These are phyloP conservation scores for Colletotrichum nymphaeae DNA, from an alignment of 2,329 filamentous ascomycete species.

Conservation along the genomic window DNA sequence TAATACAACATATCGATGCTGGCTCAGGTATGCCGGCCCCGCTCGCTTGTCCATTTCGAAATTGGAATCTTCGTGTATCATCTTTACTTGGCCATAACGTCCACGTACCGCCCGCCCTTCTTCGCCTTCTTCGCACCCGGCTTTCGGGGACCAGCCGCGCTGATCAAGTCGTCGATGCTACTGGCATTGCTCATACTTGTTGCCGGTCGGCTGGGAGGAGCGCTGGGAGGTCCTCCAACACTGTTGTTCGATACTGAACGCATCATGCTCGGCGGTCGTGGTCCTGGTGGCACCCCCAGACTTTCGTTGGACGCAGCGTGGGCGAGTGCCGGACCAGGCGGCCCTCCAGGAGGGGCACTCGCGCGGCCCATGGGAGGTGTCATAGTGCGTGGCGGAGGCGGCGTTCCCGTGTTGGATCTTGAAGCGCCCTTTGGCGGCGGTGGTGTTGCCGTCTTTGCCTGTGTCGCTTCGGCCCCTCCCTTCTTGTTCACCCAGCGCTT, in stretches of 20 bases:
- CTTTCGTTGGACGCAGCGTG: constrained; percentile 47
- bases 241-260: constrained; percentile 62
- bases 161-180: constrained; percentile 92
- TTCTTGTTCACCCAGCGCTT: constrained; percentile 99
- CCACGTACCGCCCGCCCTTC: constrained; percentile 90
- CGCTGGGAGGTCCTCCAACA: constrained; percentile 50
- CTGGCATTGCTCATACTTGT: constrained; percentile 93
- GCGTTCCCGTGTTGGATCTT: constrained; percentile 63
- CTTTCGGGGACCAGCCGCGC: constrained; percentile 77
- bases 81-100: constrained; percentile 85
- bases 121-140: constrained; percentile 74
- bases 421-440: constrained; percentile 78
- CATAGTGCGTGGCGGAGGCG: constrained; percentile 58
- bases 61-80: background rate
- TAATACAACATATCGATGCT: constrained; percentile 17
- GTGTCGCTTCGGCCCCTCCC: constrained; percentile 71
- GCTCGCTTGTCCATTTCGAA: constrained; percentile 13
- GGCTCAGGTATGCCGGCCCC: background rate
- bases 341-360: constrained; percentile 39
- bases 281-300: constrained; percentile 42
- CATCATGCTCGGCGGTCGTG: constrained; percentile 48
- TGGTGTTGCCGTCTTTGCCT: constrained; percentile 74
- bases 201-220: constrained; percentile 75
- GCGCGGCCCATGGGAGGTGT: constrained; percentile 44
- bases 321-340: constrained; percentile 39